phyloP scores from a whole-genome alignment of 2,329 filamentous ascomycete genomes.

The Raffaelea deltoideospora region DNA sequence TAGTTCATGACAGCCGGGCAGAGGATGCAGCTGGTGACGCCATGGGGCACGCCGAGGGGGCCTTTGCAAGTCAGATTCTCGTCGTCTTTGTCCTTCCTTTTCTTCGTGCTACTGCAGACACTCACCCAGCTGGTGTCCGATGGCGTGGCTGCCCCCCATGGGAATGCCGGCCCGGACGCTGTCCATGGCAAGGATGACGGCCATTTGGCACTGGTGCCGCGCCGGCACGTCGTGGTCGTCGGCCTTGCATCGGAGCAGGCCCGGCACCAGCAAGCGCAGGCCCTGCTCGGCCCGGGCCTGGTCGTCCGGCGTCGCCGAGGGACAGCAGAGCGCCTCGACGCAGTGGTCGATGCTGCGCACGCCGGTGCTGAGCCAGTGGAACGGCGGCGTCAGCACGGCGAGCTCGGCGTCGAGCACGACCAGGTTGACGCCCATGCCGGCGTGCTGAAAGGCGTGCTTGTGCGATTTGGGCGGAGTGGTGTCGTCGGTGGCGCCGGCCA shows the following conservation, averaged over 20 bases:
- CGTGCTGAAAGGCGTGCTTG: constrained; percentile 12
- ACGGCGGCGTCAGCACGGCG: constrained; percentile 27
- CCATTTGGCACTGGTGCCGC: constrained; percentile 26
- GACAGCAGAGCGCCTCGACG: constrained; percentile 36
- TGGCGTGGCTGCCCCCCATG: constrained; percentile 24
- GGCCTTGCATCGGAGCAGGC: constrained; percentile 23
- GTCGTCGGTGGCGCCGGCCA: constrained; percentile 11
- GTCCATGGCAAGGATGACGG: constrained; percentile 21
- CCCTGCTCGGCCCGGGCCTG: constrained; percentile 15
- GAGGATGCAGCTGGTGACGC: constrained; percentile 38
- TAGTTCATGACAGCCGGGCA: constrained; percentile 36
- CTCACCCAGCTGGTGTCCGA: constrained; percentile 24
- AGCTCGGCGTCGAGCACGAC: constrained; percentile 35
- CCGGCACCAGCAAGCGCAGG: constrained; percentile 24
- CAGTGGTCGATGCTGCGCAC: constrained; percentile 42
- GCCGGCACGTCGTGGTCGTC: constrained; percentile 21
- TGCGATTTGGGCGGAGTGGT: constrained; percentile 8
- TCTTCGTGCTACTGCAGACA: constrained; percentile 18
- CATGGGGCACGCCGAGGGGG: too few species aligned
- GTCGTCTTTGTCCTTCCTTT: too few species aligned
- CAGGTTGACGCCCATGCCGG: constrained; percentile 24
- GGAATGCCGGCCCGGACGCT: constrained; percentile 22
- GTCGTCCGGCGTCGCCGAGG: constrained; percentile 20
- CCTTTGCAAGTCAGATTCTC: too few species aligned
- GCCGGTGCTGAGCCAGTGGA: constrained; percentile 42